phyloP scores from a whole-genome alignment of 2,329 filamentous ascomycete genomes.

The Claviceps sp. region DNA sequence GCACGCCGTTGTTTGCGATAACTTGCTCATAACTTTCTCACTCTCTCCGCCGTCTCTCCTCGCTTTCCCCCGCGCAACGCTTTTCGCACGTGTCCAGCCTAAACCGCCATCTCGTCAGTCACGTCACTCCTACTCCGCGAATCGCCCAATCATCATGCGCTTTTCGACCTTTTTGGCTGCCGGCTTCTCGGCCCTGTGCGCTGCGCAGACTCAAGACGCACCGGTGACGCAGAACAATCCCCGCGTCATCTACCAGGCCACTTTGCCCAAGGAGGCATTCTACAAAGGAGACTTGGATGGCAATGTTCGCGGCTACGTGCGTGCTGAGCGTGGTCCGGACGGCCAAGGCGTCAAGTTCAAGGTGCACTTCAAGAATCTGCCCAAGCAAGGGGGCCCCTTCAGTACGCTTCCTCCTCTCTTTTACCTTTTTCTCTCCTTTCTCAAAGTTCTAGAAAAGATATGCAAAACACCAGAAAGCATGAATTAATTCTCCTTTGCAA shows the following conservation, averaged over 20 bases:
- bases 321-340: slow-evolving; percentile 29
- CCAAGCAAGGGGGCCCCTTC: slow-evolving; percentile 44
- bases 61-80: too few species aligned
- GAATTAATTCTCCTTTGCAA: too few species aligned
- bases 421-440: neutral
- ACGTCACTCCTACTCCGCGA: too few species aligned
- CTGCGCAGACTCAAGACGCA: slow-evolving; percentile 30
- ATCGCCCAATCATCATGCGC: neutral
- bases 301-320: slow-evolving; percentile 36
- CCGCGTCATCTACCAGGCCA: slow-evolving; percentile 38
- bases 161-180: neutral
- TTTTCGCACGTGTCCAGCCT: neutral
- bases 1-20: too few species aligned
- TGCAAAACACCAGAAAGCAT: too few species aligned
- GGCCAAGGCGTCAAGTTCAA: slow-evolving; percentile 43
- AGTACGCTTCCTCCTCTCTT: slow-evolving; percentile 28
- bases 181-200: slow-evolving; percentile 7
- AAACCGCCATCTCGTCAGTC: neutral
- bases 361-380: slow-evolving; percentile 45
- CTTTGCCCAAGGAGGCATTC: slow-evolving; percentile 39
- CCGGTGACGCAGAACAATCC: slow-evolving; percentile 42
- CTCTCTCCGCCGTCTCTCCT: too few species aligned
- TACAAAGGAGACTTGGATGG: slow-evolving; percentile 34
- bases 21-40: too few species aligned
- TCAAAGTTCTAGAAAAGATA: too few species aligned